Base-by-base conservation (phyloP, 176 grass and related monocot species). In the Themeda triandra region DNA sequence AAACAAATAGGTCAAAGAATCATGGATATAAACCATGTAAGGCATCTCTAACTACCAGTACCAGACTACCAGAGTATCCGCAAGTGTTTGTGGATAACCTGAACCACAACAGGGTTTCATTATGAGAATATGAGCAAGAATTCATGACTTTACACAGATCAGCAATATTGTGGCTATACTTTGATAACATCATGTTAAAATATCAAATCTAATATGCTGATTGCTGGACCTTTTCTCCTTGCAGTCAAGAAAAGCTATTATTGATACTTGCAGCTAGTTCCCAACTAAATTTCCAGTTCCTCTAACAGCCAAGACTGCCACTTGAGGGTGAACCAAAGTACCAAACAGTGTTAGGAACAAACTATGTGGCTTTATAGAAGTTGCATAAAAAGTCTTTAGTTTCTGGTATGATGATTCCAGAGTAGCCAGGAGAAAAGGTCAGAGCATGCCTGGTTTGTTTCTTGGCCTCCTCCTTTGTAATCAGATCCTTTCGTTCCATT, bases 401-500 rank as follows among this genome's bases (percentile, higher is more conserved):
- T 49, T 78, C 41, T 18, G 2, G 19, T 65, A 85, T 58, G 24
- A 71, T 71, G 6, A 71, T 29, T 78, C 33, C 49, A 81, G 5
- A 76, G 42, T 66, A 71, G 23, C 23, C 31, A 70, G 49, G 49
- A 4, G 32, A 39, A 36, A 71, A 88, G 5, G 17, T 14, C 28
- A 56, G 82, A 74, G 66, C 81, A 35, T 94, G 81, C 95, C 95
- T 95, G 95, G 66, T 88, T 73, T 92, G 85, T 92, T 95, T 92
- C 92, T 67, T 66, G 85, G 39, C 75, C 76, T 73, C 95, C 95
- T 77, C 95, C 95, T 85, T 63, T 85, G 76, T 95, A 92, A 88
- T 98, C 95, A 65, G 92, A 95, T 73, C 95, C 95, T 92, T 98
- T 98, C 5, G 77, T 95, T 77, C 92, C 92, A 79, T 95, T 98